Conservation (phyloP, 176 grass and related monocot genomes). For the Rhipidocladum racemiflorum region DNA sequence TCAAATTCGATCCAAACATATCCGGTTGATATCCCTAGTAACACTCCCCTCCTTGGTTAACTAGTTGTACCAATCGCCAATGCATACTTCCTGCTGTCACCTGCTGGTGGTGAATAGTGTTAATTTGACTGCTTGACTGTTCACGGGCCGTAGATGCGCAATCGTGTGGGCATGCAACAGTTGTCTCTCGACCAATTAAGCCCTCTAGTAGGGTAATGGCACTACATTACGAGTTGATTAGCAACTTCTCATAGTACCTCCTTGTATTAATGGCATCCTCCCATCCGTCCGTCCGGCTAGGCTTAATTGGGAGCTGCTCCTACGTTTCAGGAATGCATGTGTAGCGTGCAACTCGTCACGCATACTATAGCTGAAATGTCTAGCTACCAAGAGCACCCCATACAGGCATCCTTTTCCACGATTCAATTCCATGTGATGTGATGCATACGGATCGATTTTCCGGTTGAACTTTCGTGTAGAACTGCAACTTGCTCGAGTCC, state of each 20-base stretch:
- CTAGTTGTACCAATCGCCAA: too few species aligned
- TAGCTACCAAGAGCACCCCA: background rate
- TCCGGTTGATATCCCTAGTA: too few species aligned
- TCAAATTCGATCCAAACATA: too few species aligned
- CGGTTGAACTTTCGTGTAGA: background rate
- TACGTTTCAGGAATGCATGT: background rate
- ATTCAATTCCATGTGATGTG: background rate
- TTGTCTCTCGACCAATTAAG: background rate
- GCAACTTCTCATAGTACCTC: background rate
- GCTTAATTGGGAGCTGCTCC: slow-evolving; percentile 28
- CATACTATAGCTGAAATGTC: background rate
- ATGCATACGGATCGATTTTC: too few species aligned
- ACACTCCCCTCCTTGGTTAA: too few species aligned
- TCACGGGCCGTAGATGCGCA: background rate
- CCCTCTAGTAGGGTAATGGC: background rate
- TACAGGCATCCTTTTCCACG: background rate
- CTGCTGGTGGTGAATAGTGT: background rate
- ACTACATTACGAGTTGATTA: background rate
- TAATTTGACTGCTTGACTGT: background rate
- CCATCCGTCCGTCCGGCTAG: slow-evolving; percentile 36
- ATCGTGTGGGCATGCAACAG: background rate
- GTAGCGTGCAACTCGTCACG: slow-evolving; percentile 14
- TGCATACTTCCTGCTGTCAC: background rate
- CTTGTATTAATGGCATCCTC: slow-evolving; percentile 21
- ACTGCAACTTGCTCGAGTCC: background rate